A percentile compares a stretch with the other conserved stretches of the same genome.
phyloP scores from a whole-genome alignment of 768 basidiomycete species.

The Phanerodontia chrysosporium region DNA sequence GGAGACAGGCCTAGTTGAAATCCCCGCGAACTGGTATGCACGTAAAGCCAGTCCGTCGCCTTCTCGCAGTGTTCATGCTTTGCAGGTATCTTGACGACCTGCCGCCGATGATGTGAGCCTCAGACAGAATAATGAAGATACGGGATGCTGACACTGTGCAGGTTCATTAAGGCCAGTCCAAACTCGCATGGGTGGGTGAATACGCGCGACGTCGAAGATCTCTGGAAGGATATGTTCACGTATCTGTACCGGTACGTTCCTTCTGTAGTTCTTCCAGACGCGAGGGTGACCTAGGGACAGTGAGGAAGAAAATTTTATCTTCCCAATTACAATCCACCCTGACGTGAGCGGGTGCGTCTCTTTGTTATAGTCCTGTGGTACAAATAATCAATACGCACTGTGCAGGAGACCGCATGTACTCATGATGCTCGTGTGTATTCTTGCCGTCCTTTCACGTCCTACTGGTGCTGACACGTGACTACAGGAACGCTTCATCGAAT shows the following conservation, averaged over 20 bases:
- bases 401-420: constrained; percentile 62
- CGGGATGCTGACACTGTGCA: too few relatives aligned
- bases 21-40: constrained; percentile 65
- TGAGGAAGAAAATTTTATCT: constrained; percentile 63
- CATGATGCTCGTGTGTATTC: constrained; percentile 62
- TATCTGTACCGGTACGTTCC: constrained; percentile 53
- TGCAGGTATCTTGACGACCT: constrained; percentile 68
- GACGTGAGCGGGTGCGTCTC: constrained; percentile 61
- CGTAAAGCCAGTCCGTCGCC: too few relatives aligned
- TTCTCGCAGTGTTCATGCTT: background rate
- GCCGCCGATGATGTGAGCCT: constrained; percentile 63
- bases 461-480: background rate
- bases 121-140: background rate
- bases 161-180: constrained; percentile 64
- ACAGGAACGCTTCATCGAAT: constrained; percentile 75
- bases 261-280: background rate
- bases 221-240: constrained; percentile 74
- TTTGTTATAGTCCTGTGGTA: constrained; percentile 1
- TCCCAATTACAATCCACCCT: constrained; percentile 76
- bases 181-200: constrained; percentile 75
- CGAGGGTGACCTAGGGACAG: constrained; percentile 23
- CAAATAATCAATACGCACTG: constrained; percentile 4
- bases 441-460: background rate
- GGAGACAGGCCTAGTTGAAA: constrained; percentile 56
- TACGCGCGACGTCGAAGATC: constrained; percentile 56